Evolutionary conservation across 129 eudicot species (phyloP).

Genomic region (Smallanthus sonchifolius): DNA sequence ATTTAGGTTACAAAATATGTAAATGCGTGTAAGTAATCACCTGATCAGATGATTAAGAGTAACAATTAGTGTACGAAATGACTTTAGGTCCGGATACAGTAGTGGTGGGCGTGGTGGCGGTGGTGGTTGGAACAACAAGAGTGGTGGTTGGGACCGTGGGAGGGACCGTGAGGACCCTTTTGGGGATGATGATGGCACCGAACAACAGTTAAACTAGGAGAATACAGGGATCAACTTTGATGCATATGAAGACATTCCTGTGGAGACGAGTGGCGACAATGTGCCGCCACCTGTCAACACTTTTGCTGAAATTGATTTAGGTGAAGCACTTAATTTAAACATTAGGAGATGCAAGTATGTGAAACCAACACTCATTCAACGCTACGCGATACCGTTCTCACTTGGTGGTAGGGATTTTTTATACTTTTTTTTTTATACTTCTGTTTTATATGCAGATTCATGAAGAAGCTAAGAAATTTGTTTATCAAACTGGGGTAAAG

Average conservation of each 20-base stretch:
- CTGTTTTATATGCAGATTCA: conserved; percentile 43
- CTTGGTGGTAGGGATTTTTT: conserved; percentile 55
- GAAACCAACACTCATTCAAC: conserved; percentile 82
- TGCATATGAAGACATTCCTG: conserved; percentile 91
- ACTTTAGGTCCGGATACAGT: conserved; percentile 36
- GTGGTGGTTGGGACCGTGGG: conserved; percentile 30
- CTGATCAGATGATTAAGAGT: conserved; percentile 1
- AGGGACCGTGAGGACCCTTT: conserved; percentile 76
- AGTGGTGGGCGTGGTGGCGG: conserved; percentile 22
- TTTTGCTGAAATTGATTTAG: conserved; percentile 85
- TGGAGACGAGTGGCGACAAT: conserved; percentile 80
- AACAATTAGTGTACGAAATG: conserved; percentile 15
- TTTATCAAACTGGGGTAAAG: conserved; percentile 82
- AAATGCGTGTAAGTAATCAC: conserved; percentile 9
- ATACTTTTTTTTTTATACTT: background rate
- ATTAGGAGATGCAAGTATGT: conserved; percentile 84
- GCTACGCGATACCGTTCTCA: conserved; percentile 74
- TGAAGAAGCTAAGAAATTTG: conserved; percentile 76
- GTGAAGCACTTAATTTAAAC: conserved; percentile 69
- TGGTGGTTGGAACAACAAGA: conserved; percentile 66
- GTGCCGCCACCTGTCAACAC: conserved; percentile 86
- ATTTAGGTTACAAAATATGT: background rate
- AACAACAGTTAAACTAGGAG: conserved; percentile 46
- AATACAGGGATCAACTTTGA: conserved; percentile 73
- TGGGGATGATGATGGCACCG: conserved; percentile 44